Conservation (phyloP, 2,329 filamentous ascomycete species). For the Fusarium sublunatum region DNA sequence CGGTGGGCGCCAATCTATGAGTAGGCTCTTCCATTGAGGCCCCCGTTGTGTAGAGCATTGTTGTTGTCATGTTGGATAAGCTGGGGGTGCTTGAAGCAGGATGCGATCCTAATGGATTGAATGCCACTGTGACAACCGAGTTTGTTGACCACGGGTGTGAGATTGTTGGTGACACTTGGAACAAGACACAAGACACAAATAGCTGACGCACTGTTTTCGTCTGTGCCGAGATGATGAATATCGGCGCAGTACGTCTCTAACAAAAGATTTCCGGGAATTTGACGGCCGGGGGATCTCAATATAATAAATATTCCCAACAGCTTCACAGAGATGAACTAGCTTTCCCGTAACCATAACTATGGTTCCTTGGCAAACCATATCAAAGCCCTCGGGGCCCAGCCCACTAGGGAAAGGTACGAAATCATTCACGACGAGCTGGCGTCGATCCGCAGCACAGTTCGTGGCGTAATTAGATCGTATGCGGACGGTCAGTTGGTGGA, state of each 20-base stretch:
- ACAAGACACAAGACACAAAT: background rate
- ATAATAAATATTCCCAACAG: conserved; percentile 29
- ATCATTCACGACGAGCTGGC: conserved; percentile 13
- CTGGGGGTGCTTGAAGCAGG: conserved; percentile 1
- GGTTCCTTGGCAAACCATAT: conserved; percentile 15
- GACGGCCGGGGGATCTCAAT: background rate
- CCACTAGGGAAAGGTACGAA: conserved; percentile 35
- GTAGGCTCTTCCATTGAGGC: conserved; percentile 30
- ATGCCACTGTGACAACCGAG: conserved; percentile 11
- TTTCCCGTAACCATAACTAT: conserved; percentile 8
- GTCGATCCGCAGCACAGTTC: conserved; percentile 12
- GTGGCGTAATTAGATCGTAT: conserved; percentile 15
- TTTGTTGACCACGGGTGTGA: background rate
- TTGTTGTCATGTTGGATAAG: conserved; percentile 32
- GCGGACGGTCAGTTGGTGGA: conserved; percentile 11
- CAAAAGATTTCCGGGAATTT: background rate
- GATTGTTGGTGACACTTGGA: background rate
- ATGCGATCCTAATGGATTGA: conserved; percentile 4
- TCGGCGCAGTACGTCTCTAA: background rate
- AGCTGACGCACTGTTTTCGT: background rate
- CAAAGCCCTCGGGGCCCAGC: conserved; percentile 7
- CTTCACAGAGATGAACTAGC: background rate
- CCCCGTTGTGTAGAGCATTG: conserved; percentile 37
- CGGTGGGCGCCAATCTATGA: conserved; percentile 16
- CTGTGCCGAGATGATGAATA: background rate